A percentile compares a stretch with the other conserved stretches of the same genome.
phyloP scores from a whole-genome alignment of 2,329 filamentous ascomycete species.

The Zasmidium cellare region DNA sequence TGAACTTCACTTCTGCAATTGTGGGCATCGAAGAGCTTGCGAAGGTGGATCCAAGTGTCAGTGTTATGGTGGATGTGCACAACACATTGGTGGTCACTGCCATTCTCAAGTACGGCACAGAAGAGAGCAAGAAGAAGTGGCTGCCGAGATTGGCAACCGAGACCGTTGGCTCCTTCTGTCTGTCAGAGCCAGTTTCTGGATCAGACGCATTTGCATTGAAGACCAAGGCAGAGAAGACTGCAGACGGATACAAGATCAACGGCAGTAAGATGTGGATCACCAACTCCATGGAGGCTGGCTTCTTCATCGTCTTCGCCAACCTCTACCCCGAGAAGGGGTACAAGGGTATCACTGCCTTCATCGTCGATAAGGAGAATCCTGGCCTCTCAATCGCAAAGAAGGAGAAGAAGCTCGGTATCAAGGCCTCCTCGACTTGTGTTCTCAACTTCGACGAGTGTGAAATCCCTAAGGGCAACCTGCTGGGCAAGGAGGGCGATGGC shows the following conservation, averaged over 20 bases:
- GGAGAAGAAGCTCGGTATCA: constrained; percentile 99
- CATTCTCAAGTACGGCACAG: constrained; percentile 79
- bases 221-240: constrained; percentile 83
- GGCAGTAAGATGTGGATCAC: constrained; percentile 99
- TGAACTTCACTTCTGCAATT: constrained; percentile 98
- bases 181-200: constrained; percentile 63
- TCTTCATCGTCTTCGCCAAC: constrained; percentile 99
- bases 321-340: constrained; percentile 89
- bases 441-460: constrained; percentile 97
- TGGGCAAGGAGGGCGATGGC: constrained; percentile 85
- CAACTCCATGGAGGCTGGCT: constrained; percentile 87
- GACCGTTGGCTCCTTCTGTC: constrained; percentile 63
- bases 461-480: constrained; percentile 81
- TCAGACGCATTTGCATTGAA: constrained; percentile 95
- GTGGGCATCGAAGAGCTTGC: constrained; percentile 97
- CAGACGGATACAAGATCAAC: constrained; percentile 79
- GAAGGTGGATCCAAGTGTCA: constrained; percentile 89
- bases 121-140: constrained; percentile 78
- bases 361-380: constrained; percentile 84
- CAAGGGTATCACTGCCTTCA: constrained; percentile 94
- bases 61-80: constrained; percentile 94
- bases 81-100: constrained; percentile 97
- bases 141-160: constrained; percentile 86
- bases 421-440: constrained; percentile 92
- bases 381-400: constrained; percentile 98